Base-by-base conservation (phyloP, 179 eudicot species). In the Heliamphora pulchella region DNA sequence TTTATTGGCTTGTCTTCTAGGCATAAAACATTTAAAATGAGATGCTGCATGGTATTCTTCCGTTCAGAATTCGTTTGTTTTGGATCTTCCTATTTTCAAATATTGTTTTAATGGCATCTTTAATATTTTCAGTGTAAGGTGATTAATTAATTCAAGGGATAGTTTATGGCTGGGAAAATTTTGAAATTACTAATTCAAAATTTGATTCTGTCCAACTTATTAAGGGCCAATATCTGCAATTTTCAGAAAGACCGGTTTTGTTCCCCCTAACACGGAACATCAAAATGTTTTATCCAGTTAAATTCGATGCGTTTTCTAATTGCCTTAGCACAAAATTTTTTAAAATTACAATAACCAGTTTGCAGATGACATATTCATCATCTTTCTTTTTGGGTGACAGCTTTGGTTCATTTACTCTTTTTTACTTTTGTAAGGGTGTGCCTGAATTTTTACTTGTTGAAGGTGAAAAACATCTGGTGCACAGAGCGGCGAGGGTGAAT, bases 1-100 rank as follows among this genome's bases (percentile, higher is more conserved):
- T 77, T 74, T 20, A 14, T 72, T 59, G 77, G 18, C 68, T 61
- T 20, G 6, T 57, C 17, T 79, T 39, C 18, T n/a, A 18, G 80
- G 46, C 22, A 8, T 39, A 39, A 55, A 15, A 6, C 58, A 50
- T 20, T 22, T 48, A 2, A 48, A 69, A 61, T 76, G 43, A 6
- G 58, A 77, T 9, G 11, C 14, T 77, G 13, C 13, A 10, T 22
- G 9, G 55, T 76, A 62, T 39, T 44, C 8, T 46, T 18, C 5
- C 22, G 9, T 3, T 63, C 15, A 7, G 13, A 74, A 2, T 41
- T 17, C 48, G 13, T 11, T 53, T 53, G 47, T 31, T 51, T 41
- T 55, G 18, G 2, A 61, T 61, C 15, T 41, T 43, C 48, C 64
- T 43, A 10, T 58, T 39, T 74, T 20, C 77, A 48, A 20, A 2